Percentiles rank a stretch among this genome's conserved stretches.
phyloP scores from a whole-genome alignment of 2,329 filamentous ascomycete species.

The Aspergillaceae sp. region DNA sequence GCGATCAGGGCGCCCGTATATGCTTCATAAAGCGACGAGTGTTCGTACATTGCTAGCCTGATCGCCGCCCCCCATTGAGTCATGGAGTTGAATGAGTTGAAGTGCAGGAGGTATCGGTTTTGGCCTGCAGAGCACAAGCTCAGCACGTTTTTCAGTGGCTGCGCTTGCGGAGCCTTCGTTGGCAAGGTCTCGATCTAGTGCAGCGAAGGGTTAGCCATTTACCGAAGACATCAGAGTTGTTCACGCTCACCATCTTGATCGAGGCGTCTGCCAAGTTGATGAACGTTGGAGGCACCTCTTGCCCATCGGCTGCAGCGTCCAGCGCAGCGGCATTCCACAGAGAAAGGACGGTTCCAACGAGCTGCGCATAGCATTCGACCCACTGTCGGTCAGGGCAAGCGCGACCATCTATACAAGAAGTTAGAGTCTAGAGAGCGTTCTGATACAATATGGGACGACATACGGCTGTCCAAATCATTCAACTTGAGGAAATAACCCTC shows the following conservation, averaged over 20 bases:
- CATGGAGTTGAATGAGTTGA: constrained; percentile 87
- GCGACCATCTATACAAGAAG: constrained; percentile 58
- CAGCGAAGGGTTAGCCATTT: no score
- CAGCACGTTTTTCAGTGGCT: constrained; percentile 85
- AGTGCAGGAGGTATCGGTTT: constrained; percentile 91
- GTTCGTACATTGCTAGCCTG: constrained; percentile 86
- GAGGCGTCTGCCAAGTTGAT: constrained; percentile 97
- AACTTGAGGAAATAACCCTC: constrained; percentile 97
- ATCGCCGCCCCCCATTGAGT: constrained; percentile 96
- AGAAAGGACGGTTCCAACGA: constrained; percentile 89
- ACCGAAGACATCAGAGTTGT: neutral
- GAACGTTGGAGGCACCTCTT: constrained; percentile 80
- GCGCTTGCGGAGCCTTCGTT: constrained; percentile 65
- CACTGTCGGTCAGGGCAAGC: constrained; percentile 80
- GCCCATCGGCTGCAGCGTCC: constrained; percentile 75
- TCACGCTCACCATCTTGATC: constrained; percentile 74
- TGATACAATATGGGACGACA: neutral
- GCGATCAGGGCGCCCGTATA: constrained; percentile 95
- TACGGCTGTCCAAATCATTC: constrained; percentile 87
- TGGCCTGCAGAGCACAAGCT: constrained; percentile 92
- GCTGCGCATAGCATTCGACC: constrained; percentile 94
- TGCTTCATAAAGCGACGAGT: constrained; percentile 85
- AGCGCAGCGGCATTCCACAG: constrained; percentile 92
- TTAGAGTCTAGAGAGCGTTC: no score
- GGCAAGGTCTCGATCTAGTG: constrained; percentile 77